These are phyloP conservation scores for Crithidia brevicula DNA, from an alignment of 208 protist species.

Conservation along the genomic window DNA sequence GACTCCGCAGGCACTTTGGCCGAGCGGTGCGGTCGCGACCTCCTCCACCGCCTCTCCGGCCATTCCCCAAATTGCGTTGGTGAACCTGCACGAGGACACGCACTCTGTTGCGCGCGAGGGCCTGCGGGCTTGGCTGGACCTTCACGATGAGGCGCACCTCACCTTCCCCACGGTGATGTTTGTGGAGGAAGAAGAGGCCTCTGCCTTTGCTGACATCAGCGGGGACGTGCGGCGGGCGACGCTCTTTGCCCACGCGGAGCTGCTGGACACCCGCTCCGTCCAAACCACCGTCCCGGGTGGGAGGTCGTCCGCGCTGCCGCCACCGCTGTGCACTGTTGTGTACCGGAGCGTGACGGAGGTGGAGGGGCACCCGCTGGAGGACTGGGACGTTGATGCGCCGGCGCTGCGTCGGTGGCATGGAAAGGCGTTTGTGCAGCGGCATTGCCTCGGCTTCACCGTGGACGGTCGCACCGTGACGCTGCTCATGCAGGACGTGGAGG, in stretches of 20 bases:
- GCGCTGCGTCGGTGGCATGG: constrained; percentile 38
- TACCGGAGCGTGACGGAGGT: constrained; percentile 53
- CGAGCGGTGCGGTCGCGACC: background rate
- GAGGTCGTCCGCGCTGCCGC: background rate
- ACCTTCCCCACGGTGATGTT: constrained; percentile 58
- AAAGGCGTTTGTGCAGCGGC: constrained; percentile 43
- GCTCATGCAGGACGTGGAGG: constrained; percentile 55
- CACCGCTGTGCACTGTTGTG: constrained; percentile 37
- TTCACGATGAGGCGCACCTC: constrained; percentile 34
- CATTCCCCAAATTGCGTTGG: constrained; percentile 30
- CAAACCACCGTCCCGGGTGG: background rate
- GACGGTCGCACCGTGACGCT: constrained; percentile 60
- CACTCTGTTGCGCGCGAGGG: constrained; percentile 21
- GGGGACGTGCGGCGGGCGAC: constrained; percentile 41
- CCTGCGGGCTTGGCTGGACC: constrained; percentile 33
- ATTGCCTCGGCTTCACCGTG: constrained; percentile 73
- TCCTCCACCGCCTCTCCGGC: background rate
- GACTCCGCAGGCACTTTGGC: constrained; percentile 57
- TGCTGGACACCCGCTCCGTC: constrained; percentile 1
- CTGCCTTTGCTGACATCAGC: constrained; percentile 32
- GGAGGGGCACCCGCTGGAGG: constrained; percentile 46
- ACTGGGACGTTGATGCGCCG: constrained; percentile 42
- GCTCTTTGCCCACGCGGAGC: constrained; percentile 53
- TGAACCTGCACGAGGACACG: constrained; percentile 61
- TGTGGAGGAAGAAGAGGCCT: constrained; percentile 54